Percentiles rank a stretch among this genome's conserved stretches.
Evolutionary conservation across 306 rosid genomes (phyloP).

Genomic region (Corylus avellana): DNA sequence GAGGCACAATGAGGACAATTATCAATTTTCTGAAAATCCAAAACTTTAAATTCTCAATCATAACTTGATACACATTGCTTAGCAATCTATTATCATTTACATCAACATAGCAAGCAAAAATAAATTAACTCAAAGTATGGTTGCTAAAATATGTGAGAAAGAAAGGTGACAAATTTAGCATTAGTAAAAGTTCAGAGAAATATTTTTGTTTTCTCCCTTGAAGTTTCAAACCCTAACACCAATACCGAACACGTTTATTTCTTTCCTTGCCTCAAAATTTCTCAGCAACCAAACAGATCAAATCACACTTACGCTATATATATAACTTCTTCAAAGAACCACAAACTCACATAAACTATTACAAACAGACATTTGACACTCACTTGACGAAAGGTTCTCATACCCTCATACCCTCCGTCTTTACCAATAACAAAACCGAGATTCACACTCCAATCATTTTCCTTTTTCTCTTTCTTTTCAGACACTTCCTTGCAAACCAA

Average conservation of each 20-base stretch:
- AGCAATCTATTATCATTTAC: not conserved
- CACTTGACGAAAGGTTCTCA: not conserved
- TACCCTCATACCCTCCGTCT: not conserved
- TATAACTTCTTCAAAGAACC: not conserved
- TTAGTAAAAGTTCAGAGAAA: not conserved
- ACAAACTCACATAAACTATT: not conserved
- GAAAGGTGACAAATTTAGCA: not conserved
- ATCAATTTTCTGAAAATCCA: not conserved
- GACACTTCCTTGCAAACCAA: slow-evolving; percentile 1
- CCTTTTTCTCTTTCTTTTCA: not conserved
- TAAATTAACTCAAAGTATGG: not conserved
- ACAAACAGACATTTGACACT: not conserved
- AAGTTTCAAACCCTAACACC: not conserved
- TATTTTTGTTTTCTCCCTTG: not conserved
- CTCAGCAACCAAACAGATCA: slow-evolving; percentile 23
- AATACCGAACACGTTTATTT: not conserved
- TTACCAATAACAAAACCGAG: not conserved
- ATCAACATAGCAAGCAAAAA: not conserved
- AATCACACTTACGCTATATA: not conserved
- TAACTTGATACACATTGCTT: not conserved
- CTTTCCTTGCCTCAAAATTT: not conserved
- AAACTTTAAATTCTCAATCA: slow-evolving; percentile 4
- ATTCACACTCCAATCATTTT: not conserved
- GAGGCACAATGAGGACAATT: not conserved
- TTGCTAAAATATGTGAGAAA: not conserved